Evolutionary conservation across 805 yeast genomes (phyloP), one percentile per base, ranked within the genome.

Genomic region (Monosporozyma servazzii): DNA sequence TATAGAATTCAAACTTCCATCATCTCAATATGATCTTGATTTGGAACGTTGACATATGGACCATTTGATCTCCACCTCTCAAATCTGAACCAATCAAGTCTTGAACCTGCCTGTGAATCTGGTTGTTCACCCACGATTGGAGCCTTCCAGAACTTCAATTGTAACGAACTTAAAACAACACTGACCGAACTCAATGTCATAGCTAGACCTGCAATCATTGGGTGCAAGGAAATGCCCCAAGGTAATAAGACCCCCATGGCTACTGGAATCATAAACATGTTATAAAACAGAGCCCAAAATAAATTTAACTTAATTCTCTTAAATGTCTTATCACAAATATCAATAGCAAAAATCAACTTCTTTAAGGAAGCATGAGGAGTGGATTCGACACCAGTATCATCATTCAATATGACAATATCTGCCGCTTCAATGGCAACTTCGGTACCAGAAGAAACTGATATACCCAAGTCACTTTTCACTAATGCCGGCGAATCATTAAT

Each of bases 341-440:
- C 86, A 31, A 85, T 63, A 0, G 90, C 85, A 51, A 79, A 73
- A 25, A 75, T 66, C 5, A 85, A 76, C 8, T 86, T 82, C 18
- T 63, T 61, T 48, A 82, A 65, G 51, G 60, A 53, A 15, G 59
- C 55, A 55, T 61, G 57, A 17, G 44, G 57, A 17, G 44, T 31
- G 52, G 58, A 3, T 7, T 6, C 29, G 1, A 27, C 7, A 9
- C 4, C 13, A 6, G 15, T 8, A 21, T 41, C 44, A 8, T 45
- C 44, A 11, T 79, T 76, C 63, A 87, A 66, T 15, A 93, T 71
- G 18, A 93, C 96, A 39, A 93, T 78, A 66, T 89, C 96, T 0
- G 99, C 96, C n/a, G 96, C 87, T 58, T 90, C 96, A 58, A 93
- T 85, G 1, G 99, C 98, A 58, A 93, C 87, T 61, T 93, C 98